phyloP scores from a whole-genome alignment of 306 rosid species.

The Quercus aquifolioides region DNA sequence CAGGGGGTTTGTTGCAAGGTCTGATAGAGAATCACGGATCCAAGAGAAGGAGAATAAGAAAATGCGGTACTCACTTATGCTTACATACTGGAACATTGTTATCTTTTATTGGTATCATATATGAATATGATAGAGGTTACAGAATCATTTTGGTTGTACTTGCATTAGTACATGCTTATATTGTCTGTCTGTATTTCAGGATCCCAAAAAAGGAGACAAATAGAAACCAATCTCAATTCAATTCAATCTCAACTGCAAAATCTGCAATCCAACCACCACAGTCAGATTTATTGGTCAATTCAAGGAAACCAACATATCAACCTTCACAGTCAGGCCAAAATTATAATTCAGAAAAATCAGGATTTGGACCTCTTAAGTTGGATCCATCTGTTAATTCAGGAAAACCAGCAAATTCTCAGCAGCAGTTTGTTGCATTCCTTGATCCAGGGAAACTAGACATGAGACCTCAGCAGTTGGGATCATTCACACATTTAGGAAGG shows the following conservation, averaged over 20 bases:
- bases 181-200: constrained; percentile 38
- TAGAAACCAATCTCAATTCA: constrained; percentile 31
- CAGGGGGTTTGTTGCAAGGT: constrained; percentile 74
- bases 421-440: neutral
- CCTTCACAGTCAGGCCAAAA: constrained; percentile 1
- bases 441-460: neutral
- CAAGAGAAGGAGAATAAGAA: constrained; percentile 57
- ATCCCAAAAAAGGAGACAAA: constrained; percentile 35
- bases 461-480: constrained; percentile 7
- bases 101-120: neutral
- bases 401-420: neutral
- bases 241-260: constrained; percentile 16
- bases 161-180: neutral
- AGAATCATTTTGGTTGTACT: neutral
- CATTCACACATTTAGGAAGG: neutral
- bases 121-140: neutral
- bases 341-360: constrained; percentile 12
- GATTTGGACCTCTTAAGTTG: constrained; percentile 20
- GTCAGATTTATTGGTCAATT: neutral
- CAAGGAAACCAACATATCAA: constrained; percentile 10
- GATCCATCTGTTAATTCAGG: neutral
- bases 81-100: neutral
- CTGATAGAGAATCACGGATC: constrained; percentile 59
- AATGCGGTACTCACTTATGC: constrained; percentile 23
- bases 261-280: neutral